Evolutionary conservation across 2,329 filamentous ascomycete species (phyloP).

Genomic region (Colletotrichum ledebouriae): DNA sequence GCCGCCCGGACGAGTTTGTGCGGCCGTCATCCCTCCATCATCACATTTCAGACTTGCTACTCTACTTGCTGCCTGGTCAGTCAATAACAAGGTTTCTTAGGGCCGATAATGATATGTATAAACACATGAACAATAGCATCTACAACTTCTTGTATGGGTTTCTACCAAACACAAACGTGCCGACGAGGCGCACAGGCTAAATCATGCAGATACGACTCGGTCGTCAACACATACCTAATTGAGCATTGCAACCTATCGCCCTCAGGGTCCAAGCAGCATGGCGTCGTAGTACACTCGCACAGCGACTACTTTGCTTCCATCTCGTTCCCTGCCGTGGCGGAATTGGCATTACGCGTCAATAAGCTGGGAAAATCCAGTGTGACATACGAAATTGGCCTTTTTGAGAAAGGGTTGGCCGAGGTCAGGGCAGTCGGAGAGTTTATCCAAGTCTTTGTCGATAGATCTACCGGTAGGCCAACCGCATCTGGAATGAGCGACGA

Average conservation of each 20-base stretch:
- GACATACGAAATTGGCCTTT: conserved; percentile 90
- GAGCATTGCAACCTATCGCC: conserved; percentile 81
- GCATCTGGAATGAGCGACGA: conserved; percentile 72
- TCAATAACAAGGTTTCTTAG: conserved; percentile 57
- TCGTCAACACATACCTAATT: conserved; percentile 91
- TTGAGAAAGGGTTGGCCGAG: conserved; percentile 77
- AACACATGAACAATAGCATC: conserved; percentile 91
- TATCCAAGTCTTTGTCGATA: conserved; percentile 89
- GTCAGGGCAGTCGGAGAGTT: conserved; percentile 90
- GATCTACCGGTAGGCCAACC: conserved; percentile 76
- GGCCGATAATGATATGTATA: conserved; percentile 96
- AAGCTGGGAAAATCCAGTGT: conserved; percentile 90
- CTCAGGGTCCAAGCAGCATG: conserved; percentile 77
- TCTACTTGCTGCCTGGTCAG: conserved; percentile 11
- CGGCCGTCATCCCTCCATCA: conserved; percentile 22
- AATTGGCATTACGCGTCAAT: conserved; percentile 85
- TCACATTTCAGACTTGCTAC: conserved; percentile 33
- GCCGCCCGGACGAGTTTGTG: background rate
- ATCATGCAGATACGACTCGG: conserved; percentile 79
- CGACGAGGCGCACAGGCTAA: conserved; percentile 9
- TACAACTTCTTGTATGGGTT: conserved; percentile 80
- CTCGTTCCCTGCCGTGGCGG: conserved; percentile 84
- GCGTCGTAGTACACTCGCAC: conserved; percentile 86
- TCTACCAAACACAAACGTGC: conserved; percentile 10
- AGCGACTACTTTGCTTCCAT: conserved; percentile 88